Evolutionary conservation across 2,329 filamentous ascomycete genomes (phyloP).

Genomic region (Capronia coronata): DNA sequence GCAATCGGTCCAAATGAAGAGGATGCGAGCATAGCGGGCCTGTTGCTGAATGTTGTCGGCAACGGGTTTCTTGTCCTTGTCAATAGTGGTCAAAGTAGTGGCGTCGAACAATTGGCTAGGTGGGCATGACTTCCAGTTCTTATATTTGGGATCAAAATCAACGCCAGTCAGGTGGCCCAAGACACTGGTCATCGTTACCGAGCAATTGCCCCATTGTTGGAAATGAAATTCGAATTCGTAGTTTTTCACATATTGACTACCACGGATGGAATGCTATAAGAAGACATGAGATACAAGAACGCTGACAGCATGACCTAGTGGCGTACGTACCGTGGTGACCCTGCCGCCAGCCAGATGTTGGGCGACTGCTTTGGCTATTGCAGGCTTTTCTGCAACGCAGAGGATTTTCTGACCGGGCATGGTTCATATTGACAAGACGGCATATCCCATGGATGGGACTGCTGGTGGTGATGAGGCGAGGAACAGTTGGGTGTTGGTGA

Average conservation of each 20-base stretch:
- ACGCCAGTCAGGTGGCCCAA: conserved; percentile 76
- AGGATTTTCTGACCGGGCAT: conserved; percentile 49
- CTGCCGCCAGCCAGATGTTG: conserved; percentile 76
- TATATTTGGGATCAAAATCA: conserved; percentile 69
- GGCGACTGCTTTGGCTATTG: conserved; percentile 90
- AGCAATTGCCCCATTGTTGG: conserved; percentile 68
- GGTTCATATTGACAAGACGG: conserved; percentile 17
- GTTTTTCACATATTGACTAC: conserved; percentile 80
- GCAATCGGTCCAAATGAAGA: conserved; percentile 99
- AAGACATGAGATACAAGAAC: conserved; percentile 7
- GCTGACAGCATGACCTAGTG: background rate
- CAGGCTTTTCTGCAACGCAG: conserved; percentile 82
- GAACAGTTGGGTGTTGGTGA: background rate
- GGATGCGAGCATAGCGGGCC: conserved; percentile 62
- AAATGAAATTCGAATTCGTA: conserved; percentile 91
- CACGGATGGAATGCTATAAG: conserved; percentile 58
- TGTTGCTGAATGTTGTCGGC: conserved; percentile 78
- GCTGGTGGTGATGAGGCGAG: background rate
- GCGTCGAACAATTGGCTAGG: conserved; percentile 76
- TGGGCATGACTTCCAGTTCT: conserved; percentile 73
- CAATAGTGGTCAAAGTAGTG: conserved; percentile 61
- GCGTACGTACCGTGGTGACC: conserved; percentile 61
- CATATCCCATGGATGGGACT: background rate
- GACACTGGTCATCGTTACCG: conserved; percentile 91
- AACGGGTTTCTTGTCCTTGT: conserved; percentile 71